A percentile compares a stretch with the other conserved stretches of the same genome.
phyloP scores from a whole-genome alignment of 768 basidiomycete genomes.

The Coprinellus micaceus region DNA sequence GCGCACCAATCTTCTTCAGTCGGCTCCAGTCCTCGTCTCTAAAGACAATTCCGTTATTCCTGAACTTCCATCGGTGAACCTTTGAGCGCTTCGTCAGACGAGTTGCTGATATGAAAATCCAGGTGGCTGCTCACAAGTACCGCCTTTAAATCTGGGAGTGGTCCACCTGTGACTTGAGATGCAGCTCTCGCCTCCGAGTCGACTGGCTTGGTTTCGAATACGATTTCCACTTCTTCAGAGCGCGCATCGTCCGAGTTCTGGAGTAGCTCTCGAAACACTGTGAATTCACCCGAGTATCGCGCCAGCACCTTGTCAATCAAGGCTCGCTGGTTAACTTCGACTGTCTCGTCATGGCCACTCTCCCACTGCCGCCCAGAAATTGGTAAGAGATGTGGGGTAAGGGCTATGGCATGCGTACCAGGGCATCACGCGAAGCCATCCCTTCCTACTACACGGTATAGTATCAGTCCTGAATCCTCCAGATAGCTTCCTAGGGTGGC shows the following conservation, averaged over 20 bases:
- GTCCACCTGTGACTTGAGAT: neutral
- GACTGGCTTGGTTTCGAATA: constrained; percentile 64
- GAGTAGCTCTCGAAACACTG: constrained; percentile 76
- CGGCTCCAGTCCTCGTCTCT: constrained; percentile 84
- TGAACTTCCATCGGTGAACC: constrained; percentile 82
- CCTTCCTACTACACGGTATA: neutral
- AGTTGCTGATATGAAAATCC: neutral
- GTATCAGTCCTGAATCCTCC: neutral
- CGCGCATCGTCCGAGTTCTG: constrained; percentile 96
- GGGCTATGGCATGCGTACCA: constrained; percentile 17
- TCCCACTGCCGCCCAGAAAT: constrained; percentile 37
- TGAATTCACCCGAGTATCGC: constrained; percentile 92
- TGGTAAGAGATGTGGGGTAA: constrained; percentile 1
- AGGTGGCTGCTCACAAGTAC: constrained; percentile 42
- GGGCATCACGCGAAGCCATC: constrained; percentile 21
- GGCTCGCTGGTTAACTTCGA: constrained; percentile 94
- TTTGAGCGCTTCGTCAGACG: constrained; percentile 20
- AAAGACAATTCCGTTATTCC: constrained; percentile 85
- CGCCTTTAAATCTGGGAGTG: constrained; percentile 63
- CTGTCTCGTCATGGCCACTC: constrained; percentile 69
- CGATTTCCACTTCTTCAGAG: constrained; percentile 71
- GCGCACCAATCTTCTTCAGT: constrained; percentile 80
- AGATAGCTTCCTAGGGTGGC: constrained; percentile 13
- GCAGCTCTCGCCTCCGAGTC: constrained; percentile 14
- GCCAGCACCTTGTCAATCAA: constrained; percentile 96